Conservation (phyloP, 129 eudicot genomes). For the Centella asiatica region DNA sequence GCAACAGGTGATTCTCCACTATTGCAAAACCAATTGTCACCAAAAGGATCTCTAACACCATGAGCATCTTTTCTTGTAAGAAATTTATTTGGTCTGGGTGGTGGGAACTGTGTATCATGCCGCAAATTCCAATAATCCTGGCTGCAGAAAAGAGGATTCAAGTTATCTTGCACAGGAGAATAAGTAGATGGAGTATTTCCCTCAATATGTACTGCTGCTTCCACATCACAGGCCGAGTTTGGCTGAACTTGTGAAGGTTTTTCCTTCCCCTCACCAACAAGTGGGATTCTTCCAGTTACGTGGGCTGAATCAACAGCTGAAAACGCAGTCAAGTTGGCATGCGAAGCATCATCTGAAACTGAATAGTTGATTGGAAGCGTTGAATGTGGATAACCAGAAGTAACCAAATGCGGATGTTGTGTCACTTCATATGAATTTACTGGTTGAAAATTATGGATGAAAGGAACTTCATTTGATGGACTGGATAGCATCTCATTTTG, state of each 20-base stretch:
- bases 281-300: constrained; percentile 12
- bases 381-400: constrained; percentile 19
- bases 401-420: constrained; percentile 18
- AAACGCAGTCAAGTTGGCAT: constrained; percentile 5
- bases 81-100: constrained; percentile 60
- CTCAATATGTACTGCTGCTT: constrained; percentile 17
- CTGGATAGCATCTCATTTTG: constrained; percentile 22
- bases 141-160: constrained; percentile 59
- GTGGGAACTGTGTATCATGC: constrained; percentile 60
- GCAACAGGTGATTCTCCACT: constrained; percentile 30
- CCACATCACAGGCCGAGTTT: not conserved
- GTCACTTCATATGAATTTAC: constrained; percentile 28
- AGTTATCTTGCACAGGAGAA: constrained; percentile 39
- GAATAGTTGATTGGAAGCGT: constrained; percentile 16
- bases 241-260: constrained; percentile 15
- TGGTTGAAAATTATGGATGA: constrained; percentile 27
- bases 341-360: constrained; percentile 3
- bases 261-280: constrained; percentile 27
- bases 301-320: constrained; percentile 19
- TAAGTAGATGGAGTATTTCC: constrained; percentile 17
- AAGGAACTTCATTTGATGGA: constrained; percentile 31
- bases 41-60: constrained; percentile 27
- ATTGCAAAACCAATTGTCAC: constrained; percentile 21
- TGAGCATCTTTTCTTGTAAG: constrained; percentile 33
- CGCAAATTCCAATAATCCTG: constrained; percentile 87